Percentiles rank a stretch among this genome's conserved stretches.
Evolutionary conservation across 148 eudicot species (phyloP).

Genomic region (Rhododendron williamsianum): DNA sequence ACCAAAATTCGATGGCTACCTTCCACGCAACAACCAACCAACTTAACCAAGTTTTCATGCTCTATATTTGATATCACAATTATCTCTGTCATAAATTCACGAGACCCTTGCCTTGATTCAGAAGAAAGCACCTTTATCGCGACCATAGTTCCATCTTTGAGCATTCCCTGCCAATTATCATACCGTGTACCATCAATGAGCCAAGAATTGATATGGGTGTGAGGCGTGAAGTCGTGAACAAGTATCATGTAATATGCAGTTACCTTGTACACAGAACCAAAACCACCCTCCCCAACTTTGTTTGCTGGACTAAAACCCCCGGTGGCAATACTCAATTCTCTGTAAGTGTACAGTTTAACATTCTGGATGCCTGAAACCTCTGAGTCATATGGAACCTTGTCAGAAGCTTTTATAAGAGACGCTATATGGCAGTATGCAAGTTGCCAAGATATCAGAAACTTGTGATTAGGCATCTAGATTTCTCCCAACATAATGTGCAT

Average conservation of each 20-base stretch:
- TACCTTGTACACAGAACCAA: conserved; percentile 89
- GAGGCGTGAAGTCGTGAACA: background rate
- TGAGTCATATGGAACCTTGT: conserved; percentile 15
- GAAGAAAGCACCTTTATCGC: conserved; percentile 81
- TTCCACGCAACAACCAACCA: conserved; percentile 81
- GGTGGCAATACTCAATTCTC: conserved; percentile 57
- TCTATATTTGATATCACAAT: conserved; percentile 52
- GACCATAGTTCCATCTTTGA: conserved; percentile 54
- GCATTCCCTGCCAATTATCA: conserved; percentile 52
- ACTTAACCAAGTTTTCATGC: conserved; percentile 78
- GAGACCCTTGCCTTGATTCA: conserved; percentile 69
- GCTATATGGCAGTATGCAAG: background rate
- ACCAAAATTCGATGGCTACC: conserved; percentile 60
- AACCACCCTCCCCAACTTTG: conserved; percentile 85
- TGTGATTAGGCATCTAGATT: background rate
- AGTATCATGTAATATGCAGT: background rate
- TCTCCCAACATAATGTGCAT: background rate
- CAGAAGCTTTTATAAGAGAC: conserved; percentile 6
- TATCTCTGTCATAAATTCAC: conserved; percentile 70
- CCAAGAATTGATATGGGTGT: background rate
- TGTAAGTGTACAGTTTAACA: conserved; percentile 47
- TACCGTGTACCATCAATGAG: background rate
- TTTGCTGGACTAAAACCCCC: conserved; percentile 44
- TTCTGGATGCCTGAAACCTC: conserved; percentile 44
- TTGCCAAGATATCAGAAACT: background rate